Evolutionary conservation across 805 yeast species (phyloP).

Genomic region (Hanseniaspora clermontiae): DNA sequence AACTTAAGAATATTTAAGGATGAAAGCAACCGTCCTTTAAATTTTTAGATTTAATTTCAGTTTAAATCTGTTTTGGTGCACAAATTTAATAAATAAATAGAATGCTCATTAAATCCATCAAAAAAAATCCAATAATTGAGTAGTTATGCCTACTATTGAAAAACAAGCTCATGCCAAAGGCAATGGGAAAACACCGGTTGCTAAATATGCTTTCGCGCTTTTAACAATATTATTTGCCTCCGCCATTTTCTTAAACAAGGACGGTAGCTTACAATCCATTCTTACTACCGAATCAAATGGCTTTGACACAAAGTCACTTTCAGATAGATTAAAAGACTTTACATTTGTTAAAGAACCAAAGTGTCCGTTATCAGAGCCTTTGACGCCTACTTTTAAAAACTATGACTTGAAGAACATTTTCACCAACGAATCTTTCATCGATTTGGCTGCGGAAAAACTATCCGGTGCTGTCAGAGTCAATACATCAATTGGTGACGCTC

Average conservation of each 20-base stretch:
- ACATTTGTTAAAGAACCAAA: background rate
- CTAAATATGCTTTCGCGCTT: background rate
- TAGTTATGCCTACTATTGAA: background rate
- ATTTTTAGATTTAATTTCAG: too few relatives aligned
- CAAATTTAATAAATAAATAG: too few relatives aligned
- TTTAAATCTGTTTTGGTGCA: too few relatives aligned
- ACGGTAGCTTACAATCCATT: background rate
- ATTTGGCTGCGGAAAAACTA: constrained; percentile 34
- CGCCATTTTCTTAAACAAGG: background rate
- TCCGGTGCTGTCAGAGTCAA: constrained; percentile 51
- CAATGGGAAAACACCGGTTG: background rate
- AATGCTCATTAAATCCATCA: background rate
- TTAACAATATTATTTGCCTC: background rate
- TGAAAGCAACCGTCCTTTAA: too few relatives aligned
- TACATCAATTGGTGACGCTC: constrained; percentile 50
- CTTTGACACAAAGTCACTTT: constrained; percentile 37
- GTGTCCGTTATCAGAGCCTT: constrained; percentile 20
- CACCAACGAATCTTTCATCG: constrained; percentile 29
- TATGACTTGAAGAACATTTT: constrained; percentile 22
- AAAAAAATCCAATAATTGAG: background rate
- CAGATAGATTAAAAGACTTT: constrained; percentile 31
- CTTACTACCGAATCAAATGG: background rate
- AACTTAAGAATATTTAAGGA: too few relatives aligned
- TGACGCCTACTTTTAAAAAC: constrained; percentile 20
- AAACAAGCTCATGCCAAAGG: background rate